phyloP scores from a whole-genome alignment of 1,284 basidiomycete genomes.

The Spongiforma sp. region DNA sequence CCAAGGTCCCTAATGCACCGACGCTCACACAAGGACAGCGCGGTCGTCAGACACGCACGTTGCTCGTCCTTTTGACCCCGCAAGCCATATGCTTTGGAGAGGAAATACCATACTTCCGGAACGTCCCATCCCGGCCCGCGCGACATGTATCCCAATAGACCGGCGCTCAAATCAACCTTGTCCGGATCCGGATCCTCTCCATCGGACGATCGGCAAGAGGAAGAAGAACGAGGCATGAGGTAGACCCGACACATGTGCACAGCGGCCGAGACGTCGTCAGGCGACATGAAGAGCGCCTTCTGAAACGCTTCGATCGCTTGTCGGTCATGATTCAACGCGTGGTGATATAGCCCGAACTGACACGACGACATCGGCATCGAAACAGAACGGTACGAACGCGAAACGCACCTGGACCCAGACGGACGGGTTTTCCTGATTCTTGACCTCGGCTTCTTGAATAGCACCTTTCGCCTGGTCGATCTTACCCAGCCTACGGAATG shows the following conservation, averaged over 20 bases:
- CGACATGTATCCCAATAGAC: slow-evolving; percentile 66
- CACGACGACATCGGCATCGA: neutral
- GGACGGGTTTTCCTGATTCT: slow-evolving; percentile 84
- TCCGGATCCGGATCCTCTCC: slow-evolving; percentile 42
- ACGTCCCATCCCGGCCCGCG: slow-evolving; percentile 83
- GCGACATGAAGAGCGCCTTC: slow-evolving; percentile 82
- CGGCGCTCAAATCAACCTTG: slow-evolving; percentile 76
- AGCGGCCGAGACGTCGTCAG: slow-evolving; percentile 77
- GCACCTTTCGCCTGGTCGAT: slow-evolving; percentile 89
- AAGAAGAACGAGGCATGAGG: slow-evolving; percentile 48
- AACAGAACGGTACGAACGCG: neutral
- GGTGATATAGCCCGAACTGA: slow-evolving; percentile 81
- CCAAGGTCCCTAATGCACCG: slow-evolving; percentile 68
- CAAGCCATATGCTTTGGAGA: slow-evolving; percentile 78
- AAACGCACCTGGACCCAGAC: slow-evolving; percentile 91
- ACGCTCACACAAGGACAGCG: slow-evolving; percentile 74
- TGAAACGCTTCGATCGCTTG: slow-evolving; percentile 78
- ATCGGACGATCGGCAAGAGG: slow-evolving; percentile 14
- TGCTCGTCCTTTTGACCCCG: slow-evolving; percentile 76
- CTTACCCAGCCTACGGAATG: slow-evolving; percentile 89
- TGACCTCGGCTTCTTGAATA: slow-evolving; percentile 94
- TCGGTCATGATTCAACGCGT: slow-evolving; percentile 58
- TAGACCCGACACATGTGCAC: slow-evolving; percentile 81
- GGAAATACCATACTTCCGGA: slow-evolving; percentile 91
- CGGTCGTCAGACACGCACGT: slow-evolving; percentile 76